Conservation (phyloP, 2,329 filamentous ascomycete genomes). For the Pseudogymnoascus sp. region DNA sequence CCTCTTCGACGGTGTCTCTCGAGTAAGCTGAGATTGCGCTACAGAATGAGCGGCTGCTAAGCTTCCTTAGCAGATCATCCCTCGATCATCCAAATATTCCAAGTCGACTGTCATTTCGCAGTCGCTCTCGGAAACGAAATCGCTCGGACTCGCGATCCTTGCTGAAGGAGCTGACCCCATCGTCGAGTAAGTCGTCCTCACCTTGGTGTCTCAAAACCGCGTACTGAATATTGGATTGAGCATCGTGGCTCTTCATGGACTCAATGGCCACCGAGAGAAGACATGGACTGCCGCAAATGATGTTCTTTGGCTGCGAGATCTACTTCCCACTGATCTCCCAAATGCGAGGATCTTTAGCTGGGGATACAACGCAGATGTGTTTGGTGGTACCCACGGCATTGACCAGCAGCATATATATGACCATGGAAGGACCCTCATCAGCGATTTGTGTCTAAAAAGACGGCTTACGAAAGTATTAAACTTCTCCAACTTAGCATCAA, state of each 20-base stretch:
- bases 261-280: conserved; percentile 26
- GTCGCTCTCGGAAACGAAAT: neutral
- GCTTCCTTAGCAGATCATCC: neutral
- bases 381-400: conserved; percentile 18
- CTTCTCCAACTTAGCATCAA: neutral
- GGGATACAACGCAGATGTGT: conserved; percentile 29
- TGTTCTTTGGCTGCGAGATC: conserved; percentile 25
- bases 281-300: conserved; percentile 26
- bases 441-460: conserved; percentile 26
- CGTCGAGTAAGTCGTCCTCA: conserved; percentile 11
- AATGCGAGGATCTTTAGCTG: conserved; percentile 31
- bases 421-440: conserved; percentile 29
- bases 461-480: conserved; percentile 22
- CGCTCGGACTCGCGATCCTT: conserved; percentile 1
- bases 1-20: neutral
- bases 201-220: conserved; percentile 29
- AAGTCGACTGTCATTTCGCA: neutral
- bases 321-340: conserved; percentile 26
- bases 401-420: conserved; percentile 28
- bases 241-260: conserved; percentile 27
- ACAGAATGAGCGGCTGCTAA: neutral
- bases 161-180: conserved; percentile 10
- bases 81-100: neutral
- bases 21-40: neutral
- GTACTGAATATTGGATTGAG: conserved; percentile 24